Evolutionary conservation across 176 grass and related monocot species (phyloP), one percentile per base, ranked within the genome.

Genomic region (Carex cristatella): DNA sequence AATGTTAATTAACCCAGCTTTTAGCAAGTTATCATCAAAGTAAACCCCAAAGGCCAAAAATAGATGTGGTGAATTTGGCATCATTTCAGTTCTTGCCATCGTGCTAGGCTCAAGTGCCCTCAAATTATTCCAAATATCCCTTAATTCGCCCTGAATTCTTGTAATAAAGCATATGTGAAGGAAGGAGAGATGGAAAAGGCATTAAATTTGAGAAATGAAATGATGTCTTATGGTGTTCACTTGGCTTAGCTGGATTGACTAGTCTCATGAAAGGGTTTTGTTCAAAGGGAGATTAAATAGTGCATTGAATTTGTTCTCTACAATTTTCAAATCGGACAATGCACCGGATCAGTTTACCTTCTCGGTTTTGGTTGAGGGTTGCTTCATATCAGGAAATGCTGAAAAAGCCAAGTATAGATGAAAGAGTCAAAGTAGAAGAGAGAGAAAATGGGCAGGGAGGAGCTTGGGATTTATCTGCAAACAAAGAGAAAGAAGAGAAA

Each of bases 261-360:
- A 90, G 37, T 6, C 67, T 97, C 84, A 90, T 97, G 84, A 87
- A 93, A 18, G 90, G 92, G 30, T 93, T 91, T 85, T 97, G 87
- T 84, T 81, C 69, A 77, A 75, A 28, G 49, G 79, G 82, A 38
- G 73, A 55, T 85, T 94, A 63, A 79, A 69, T 6, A 91, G 61
- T 23, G 94, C 92, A 3, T 86, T 94, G 56, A 79, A 90, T 84
- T 53, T 97, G 15, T 89, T 92, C 12, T 68, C 94, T 2, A 86
- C 69, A 56, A 38, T 70, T 61, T 53, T 88, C 12, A 64, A 83
- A 27, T 71, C 85, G 51, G 89, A 89, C 61, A 60, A 91, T 74
- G 42, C 59, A 49, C 92, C 90, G 11, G 92, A 84, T 64, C 74
- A 89, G 73, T 67, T 90, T 48, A 88, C 84, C 11, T 97, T 89